These are phyloP conservation scores for Elongisporangium undulatum DNA, from an alignment of 352 stramenopile genomes.

Conservation along the genomic window DNA sequence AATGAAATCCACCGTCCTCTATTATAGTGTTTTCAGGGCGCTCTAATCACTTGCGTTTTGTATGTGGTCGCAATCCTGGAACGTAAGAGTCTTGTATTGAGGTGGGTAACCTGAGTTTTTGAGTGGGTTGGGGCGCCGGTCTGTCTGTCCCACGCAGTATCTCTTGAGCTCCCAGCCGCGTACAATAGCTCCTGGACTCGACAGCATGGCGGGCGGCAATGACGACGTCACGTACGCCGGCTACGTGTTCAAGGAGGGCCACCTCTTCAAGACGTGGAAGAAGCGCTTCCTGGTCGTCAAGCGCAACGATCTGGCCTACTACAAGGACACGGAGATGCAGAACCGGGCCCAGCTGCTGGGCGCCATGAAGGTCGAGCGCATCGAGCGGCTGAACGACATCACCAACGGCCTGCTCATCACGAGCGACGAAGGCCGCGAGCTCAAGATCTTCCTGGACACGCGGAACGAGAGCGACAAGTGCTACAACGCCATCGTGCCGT, in stretches of 20 bases:
- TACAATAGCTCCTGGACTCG: background rate
- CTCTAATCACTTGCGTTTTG: background rate
- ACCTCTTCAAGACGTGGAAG: conserved; percentile 79
- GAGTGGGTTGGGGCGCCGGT: conserved; percentile 7
- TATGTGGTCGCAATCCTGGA: conserved; percentile 1
- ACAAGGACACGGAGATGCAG: conserved; percentile 67
- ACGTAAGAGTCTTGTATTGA: conserved; percentile 2
- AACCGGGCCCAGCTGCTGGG: conserved; percentile 68
- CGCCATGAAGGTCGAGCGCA: conserved; percentile 58
- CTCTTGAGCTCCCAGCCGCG: background rate
- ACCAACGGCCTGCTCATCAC: conserved; percentile 70
- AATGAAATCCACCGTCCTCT: background rate
- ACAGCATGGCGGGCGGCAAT: conserved; percentile 11
- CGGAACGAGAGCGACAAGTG: conserved; percentile 63
- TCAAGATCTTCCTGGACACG: conserved; percentile 83
- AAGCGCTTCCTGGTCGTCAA: conserved; percentile 84
- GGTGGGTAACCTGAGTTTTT: conserved; percentile 17
- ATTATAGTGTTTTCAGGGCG: background rate
- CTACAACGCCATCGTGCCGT: conserved; percentile 58
- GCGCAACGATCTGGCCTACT: conserved; percentile 68
- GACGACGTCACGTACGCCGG: conserved; percentile 64
- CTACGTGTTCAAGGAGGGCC: conserved; percentile 79
- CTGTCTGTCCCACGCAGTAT: background rate
- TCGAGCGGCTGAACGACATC: conserved; percentile 60
- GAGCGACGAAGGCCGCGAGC: conserved; percentile 54